Base-by-base conservation (phyloP, 371 early-diverging fungal genomes). In the Ordospora pajunii region DNA sequence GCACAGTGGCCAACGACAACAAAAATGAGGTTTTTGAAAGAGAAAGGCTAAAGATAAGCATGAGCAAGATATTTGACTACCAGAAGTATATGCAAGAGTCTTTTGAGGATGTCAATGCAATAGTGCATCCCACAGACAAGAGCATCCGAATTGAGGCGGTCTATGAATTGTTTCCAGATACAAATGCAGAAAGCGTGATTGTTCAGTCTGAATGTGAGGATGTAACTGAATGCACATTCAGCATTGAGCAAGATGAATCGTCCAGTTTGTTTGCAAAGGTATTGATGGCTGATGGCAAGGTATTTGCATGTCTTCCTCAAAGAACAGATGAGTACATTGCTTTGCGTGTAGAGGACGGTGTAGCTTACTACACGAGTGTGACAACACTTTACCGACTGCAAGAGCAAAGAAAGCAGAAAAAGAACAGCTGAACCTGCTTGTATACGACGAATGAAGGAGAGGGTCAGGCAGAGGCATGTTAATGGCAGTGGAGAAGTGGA, bases 1-100 rank as follows among this genome's bases (percentile, higher is more conserved):
- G 7, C 17, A 19, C 1, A 19, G 37, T 1, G 2, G 7, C 25
- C 10, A 58, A 17, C 4, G 58, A 37, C 6, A 58, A 14, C 6
- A 58, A 40, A 37, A 19, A 14, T 7, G 58, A 58, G 58, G 25
- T 14, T 11, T 40, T 58, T 12, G 66, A 66, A 19, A 46, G 45
- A 66, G 51, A 68, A 50, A 68, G 50, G 12, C 49, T 63, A 32
- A 63, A 63, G 64, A 62, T 54, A 51, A 72, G 40, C 22, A 62
- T 63, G 51, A 66, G 53, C 21, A 51, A 53, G 32, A 66, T 66
- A 23, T 73, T 53, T 43, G 74, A 73, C 45, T 73, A 63, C 52
- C 32, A 65, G 6, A 66, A 58, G 27, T 73, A 73, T 22, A 65
- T 73, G 7, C 49, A 52, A 23, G 74, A 73, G 37, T 73, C 74